These are phyloP conservation scores for Dioscorea cayenensis DNA, from an alignment of 116 monocot genomes.

Conservation along the genomic window DNA sequence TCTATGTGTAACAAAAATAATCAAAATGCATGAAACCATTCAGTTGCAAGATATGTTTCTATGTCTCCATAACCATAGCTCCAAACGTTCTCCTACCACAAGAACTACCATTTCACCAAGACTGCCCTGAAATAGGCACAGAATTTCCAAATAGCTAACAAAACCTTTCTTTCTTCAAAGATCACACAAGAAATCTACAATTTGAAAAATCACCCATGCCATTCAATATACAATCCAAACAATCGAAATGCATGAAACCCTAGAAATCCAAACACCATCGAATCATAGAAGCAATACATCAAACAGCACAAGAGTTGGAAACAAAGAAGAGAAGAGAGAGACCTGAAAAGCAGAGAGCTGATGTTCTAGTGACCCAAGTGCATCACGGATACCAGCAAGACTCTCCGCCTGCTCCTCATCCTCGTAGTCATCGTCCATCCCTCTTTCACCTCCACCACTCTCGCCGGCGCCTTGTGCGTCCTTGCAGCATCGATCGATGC, in stretches of 20 bases:
- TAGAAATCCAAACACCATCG: not conserved
- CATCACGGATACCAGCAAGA: constrained; percentile 25
- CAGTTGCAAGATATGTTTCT: no score
- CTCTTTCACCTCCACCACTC: not conserved
- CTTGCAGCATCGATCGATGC: not conserved
- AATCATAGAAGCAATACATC: not conserved
- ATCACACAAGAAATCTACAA: no score
- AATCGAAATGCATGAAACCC: not conserved
- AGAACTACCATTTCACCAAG: no score
- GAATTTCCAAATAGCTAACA: no score
- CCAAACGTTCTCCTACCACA: no score
- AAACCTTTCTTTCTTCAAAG: no score
- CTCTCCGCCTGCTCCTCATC: constrained; percentile 15
- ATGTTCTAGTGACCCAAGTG: constrained; percentile 33
- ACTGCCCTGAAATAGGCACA: no score
- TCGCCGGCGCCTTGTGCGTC: not conserved
- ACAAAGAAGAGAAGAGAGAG: not conserved
- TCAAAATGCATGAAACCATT: no score
- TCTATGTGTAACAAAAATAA: no score
- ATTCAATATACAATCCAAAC: no score
- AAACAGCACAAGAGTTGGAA: not conserved
- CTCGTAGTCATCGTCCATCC: constrained; percentile 2
- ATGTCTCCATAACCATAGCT: no score
- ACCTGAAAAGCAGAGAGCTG: constrained; percentile 33
- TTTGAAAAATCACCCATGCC: no score